These are phyloP conservation scores for Colletotrichum aenigma DNA, from an alignment of 2,329 filamentous ascomycete genomes.

Conservation along the genomic window DNA sequence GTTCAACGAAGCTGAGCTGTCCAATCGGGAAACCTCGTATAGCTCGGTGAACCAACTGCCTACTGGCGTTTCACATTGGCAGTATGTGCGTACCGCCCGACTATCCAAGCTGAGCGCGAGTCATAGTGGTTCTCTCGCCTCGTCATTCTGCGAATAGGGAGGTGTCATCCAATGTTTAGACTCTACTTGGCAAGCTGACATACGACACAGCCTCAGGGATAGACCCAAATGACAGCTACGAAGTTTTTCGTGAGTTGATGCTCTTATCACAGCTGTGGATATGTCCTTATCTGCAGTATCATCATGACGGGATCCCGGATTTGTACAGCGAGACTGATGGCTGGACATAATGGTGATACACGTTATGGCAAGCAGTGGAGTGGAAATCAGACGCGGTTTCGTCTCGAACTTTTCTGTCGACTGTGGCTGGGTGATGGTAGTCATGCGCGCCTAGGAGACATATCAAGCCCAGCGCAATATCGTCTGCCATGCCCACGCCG, in stretches of 20 bases:
- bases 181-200: neutral
- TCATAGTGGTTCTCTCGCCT: neutral
- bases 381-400: neutral
- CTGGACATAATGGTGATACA: neutral
- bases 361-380: neutral
- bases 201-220: neutral
- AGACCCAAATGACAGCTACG: neutral
- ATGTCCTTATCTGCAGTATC: neutral
- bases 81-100: neutral
- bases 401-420: neutral
- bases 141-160: neutral
- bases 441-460: neutral
- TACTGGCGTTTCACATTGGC: neutral
- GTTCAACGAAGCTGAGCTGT: neutral
- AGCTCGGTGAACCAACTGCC: neutral
- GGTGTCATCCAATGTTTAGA: neutral
- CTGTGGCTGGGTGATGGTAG: neutral
- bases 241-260: neutral
- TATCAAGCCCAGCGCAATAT: neutral
- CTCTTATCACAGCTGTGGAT: neutral
- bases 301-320: neutral
- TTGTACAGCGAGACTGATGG: neutral
- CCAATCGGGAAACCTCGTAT: neutral
- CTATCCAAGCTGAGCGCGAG: neutral
- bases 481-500: neutral